Base-by-base conservation (phyloP, 352 stramenopile genomes). In the Poterioochromonas sp. region DNA sequence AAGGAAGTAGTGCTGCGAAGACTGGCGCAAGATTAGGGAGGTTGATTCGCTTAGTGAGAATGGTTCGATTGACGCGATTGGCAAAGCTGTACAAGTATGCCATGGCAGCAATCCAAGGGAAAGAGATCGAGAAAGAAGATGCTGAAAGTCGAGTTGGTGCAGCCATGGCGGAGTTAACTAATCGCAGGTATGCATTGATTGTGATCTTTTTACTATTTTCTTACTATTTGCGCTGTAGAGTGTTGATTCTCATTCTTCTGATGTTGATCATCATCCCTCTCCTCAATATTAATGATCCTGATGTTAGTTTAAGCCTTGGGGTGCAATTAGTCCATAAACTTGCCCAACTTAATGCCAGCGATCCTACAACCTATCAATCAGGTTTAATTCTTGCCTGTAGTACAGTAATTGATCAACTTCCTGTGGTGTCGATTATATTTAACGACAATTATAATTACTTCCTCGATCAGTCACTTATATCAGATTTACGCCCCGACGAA, bases 131-230 rank as follows among this genome's bases (percentile, higher is more conserved):
- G 0, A 76, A 80, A 0, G 39, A 20, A n/a, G 87, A n/a, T n/a
- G n/a, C n/a, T n/a, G n/a, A 51, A 88, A 84, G 77, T 79, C 80
- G 95, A 79, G 91, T 97, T 47, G 91, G 92, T 73, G 92, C 93
- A 71, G 90, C 94, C 64, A 83, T 97, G 79, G 93, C 90, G 0
- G 91, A 96, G 78, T 90, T 92, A 71, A 97, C 90, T 22, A 96
- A 90, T 8, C 82, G 89, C 18, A 84, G 53, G 53, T 63, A 63
- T 11, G 11, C 29, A 20, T 51, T 5, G 18, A 51, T 51, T 20
- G 5, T 18, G 43, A 18, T 18, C 43, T 18, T 51, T 51, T 18
- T 5, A 51, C 5, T 51, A 51, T 51, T 18, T 51, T 51, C 43
- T 5, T 18, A 51, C 43, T 51, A 51, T 51, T 51, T 18, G 5